Percentiles rank a stretch among this genome's conserved stretches.
Conservation (phyloP, 2,329 filamentous ascomycete genomes). For the Emergomyces pasteurianus region DNA sequence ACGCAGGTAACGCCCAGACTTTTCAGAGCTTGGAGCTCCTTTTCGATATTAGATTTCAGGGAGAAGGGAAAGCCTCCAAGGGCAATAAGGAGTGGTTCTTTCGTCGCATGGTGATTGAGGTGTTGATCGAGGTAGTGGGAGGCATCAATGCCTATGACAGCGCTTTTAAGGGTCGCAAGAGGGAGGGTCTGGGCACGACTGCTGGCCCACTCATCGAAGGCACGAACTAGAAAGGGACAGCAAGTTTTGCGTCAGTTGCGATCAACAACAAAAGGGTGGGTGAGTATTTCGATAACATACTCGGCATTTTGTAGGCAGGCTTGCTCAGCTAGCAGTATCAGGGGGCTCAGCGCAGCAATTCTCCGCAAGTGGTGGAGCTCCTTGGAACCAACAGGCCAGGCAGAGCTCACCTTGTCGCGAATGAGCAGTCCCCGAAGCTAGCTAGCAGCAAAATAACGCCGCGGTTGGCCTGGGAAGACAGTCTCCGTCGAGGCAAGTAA, state of each 20-base stretch:
- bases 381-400: neutral
- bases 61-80: constrained; percentile 78
- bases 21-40: constrained; percentile 62
- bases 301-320: constrained; percentile 15
- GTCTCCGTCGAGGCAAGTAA: neutral
- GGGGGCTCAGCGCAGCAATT: neutral
- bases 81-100: constrained; percentile 81
- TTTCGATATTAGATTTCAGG: constrained; percentile 61
- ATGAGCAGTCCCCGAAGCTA: neutral
- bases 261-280: neutral
- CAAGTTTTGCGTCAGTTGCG: neutral
- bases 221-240: constrained; percentile 27
- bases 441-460: neutral
- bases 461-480: neutral
- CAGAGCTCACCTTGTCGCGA: neutral
- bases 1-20: constrained; percentile 60
- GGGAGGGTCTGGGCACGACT: constrained; percentile 45
- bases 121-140: constrained; percentile 76
- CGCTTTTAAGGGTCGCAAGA: constrained; percentile 60
- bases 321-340: neutral
- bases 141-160: constrained; percentile 74
- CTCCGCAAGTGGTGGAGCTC: constrained; percentile 14
- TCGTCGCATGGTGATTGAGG: constrained; percentile 55
- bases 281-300: constrained; percentile 15
- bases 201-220: constrained; percentile 46